phyloP scores from a whole-genome alignment of 1,139 yeast genomes.

The Sugiyamaella castrensis region DNA sequence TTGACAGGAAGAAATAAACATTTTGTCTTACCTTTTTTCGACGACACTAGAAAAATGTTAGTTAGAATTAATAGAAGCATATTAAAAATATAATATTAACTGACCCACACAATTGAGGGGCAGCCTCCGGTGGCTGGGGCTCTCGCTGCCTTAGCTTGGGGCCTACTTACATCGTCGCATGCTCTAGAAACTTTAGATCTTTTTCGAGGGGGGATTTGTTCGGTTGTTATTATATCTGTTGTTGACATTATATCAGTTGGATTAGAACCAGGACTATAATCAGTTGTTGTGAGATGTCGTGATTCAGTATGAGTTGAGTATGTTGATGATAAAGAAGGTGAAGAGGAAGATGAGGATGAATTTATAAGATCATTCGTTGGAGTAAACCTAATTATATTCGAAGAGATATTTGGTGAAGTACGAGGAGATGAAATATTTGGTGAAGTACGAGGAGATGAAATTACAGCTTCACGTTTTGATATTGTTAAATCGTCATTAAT shows the following conservation, averaged over 20 bases:
- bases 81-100: background rate
- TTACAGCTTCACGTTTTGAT: too few species aligned
- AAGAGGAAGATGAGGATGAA: background rate
- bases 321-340: background rate
- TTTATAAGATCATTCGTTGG: background rate
- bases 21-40: slow-evolving; percentile 37
- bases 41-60: slow-evolving; percentile 31
- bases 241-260: background rate
- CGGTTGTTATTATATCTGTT: background rate
- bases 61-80: background rate
- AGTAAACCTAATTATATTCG: too few species aligned
- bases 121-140: too few species aligned
- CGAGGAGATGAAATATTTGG: too few species aligned
- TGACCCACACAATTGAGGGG: background rate
- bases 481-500: background rate
- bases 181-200: slow-evolving; percentile 45
- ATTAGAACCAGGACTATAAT: background rate
- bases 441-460: too few species aligned
- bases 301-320: background rate
- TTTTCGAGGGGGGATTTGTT: slow-evolving; percentile 35
- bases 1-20: background rate
- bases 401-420: too few species aligned
- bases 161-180: slow-evolving; percentile 41
- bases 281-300: background rate
- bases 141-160: too few species aligned